Evolutionary conservation across 2,329 filamentous ascomycete genomes (phyloP).

Genomic region (Xylariaceae sp.): DNA sequence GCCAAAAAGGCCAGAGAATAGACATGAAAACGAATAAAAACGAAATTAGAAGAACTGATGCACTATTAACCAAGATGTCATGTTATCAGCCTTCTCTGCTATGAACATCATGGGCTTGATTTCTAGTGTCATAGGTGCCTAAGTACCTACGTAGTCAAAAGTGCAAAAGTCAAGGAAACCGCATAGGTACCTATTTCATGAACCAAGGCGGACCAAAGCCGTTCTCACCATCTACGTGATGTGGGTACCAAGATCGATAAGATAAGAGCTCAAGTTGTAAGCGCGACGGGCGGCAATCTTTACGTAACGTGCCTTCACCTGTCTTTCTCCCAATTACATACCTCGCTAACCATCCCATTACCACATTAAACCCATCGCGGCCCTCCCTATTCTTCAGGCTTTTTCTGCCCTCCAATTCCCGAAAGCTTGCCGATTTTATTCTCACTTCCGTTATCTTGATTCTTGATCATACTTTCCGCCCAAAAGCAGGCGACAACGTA

Average conservation of each 20-base stretch:
- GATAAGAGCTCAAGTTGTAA: background rate
- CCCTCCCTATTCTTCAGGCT: background rate
- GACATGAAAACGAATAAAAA: background rate
- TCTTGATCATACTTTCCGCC: background rate
- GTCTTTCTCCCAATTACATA: background rate
- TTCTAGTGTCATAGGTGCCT: too few relatives aligned
- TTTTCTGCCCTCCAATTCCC: background rate
- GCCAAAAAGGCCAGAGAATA: background rate
- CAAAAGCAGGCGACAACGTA: background rate
- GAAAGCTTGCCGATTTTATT: background rate
- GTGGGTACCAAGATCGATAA: slow-evolving; percentile 3
- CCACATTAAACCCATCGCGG: background rate
- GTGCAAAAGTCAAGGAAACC: too few relatives aligned
- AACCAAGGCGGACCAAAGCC: too few relatives aligned
- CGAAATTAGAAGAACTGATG: background rate
- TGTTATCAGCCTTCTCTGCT: too few relatives aligned
- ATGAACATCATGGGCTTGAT: too few relatives aligned
- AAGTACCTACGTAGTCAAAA: too few relatives aligned
- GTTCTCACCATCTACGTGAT: background rate
- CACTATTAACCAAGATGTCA: background rate
- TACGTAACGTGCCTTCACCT: background rate
- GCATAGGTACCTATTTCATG: too few relatives aligned
- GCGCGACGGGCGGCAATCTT: background rate
- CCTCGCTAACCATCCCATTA: background rate
- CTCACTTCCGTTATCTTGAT: background rate